A percentile compares a stretch with the other conserved stretches of the same genome.
Conservation (phyloP, 192 early-diverging fungal species). For the Coemansia sp. region DNA sequence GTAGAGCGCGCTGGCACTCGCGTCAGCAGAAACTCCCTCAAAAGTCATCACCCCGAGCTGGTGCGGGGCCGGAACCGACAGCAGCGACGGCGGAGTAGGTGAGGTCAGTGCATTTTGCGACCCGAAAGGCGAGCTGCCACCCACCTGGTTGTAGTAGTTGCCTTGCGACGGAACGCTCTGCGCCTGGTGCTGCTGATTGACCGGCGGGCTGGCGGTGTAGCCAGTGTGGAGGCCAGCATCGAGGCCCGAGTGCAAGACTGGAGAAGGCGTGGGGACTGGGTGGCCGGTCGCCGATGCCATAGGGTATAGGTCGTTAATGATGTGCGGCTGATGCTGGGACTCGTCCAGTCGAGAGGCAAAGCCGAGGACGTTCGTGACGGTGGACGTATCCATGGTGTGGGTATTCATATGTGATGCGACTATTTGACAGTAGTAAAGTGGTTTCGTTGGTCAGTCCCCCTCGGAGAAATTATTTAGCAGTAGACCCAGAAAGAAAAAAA, state of each 20-base stretch:
- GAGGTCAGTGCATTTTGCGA: background rate
- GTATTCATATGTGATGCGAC: too few relatives aligned
- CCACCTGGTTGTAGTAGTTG: background rate
- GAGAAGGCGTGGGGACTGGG: background rate
- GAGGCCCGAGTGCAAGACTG: background rate
- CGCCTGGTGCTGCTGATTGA: background rate
- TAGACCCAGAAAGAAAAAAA: too few relatives aligned
- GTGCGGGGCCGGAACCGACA: background rate
- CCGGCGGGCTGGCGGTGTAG: background rate
- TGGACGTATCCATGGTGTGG: background rate
- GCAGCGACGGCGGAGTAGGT: background rate
- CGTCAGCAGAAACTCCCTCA: constrained; percentile 4
- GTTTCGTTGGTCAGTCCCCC: too few relatives aligned
- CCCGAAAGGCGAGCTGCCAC: background rate
- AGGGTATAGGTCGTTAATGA: background rate
- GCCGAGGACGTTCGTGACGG: background rate
- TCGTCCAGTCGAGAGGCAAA: background rate
- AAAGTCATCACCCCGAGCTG: constrained; percentile 8
- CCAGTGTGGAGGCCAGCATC: background rate
- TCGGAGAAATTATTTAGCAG: too few relatives aligned
- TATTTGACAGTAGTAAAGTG: too few relatives aligned
- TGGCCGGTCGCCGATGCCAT: background rate
- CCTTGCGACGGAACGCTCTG: background rate
- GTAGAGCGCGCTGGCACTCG: background rate
- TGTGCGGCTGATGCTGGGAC: background rate